A percentile compares a stretch with the other conserved stretches of the same genome.
These are phyloP conservation scores for Cytidiella melzeri DNA, from an alignment of 768 basidiomycete genomes.

Conservation along the genomic window DNA sequence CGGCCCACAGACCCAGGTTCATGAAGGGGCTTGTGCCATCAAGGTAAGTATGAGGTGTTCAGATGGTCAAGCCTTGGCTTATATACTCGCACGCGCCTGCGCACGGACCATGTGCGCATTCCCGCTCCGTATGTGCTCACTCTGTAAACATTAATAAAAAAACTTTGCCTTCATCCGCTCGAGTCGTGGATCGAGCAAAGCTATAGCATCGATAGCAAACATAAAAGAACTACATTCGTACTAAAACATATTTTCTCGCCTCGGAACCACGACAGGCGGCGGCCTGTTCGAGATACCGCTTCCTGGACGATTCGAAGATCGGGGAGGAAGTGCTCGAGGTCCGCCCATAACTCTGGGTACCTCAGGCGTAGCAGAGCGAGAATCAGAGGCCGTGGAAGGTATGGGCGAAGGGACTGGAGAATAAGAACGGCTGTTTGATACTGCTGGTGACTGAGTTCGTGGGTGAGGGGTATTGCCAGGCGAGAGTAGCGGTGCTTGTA, in stretches of 20 bases:
- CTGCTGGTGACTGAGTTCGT: slow-evolving; percentile 9
- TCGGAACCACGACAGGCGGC: slow-evolving; percentile 46
- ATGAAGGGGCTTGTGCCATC: slow-evolving; percentile 26
- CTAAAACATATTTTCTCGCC: slow-evolving; percentile 61
- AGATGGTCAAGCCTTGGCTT: background rate
- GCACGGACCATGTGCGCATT: slow-evolving; percentile 12
- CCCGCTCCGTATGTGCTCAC: too few relatives aligned
- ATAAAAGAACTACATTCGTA: background rate
- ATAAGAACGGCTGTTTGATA: slow-evolving; percentile 6
- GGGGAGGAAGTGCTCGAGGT: slow-evolving; percentile 51
- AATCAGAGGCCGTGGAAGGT: background rate
- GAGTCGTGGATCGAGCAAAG: background rate
- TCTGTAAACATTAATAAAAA: too few relatives aligned
- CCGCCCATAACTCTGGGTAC: slow-evolving; percentile 9
- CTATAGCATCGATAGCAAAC: too few relatives aligned
- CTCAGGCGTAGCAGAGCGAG: background rate
- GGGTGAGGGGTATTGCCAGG: slow-evolving; percentile 12
- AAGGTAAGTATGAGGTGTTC: slow-evolving; percentile 26
- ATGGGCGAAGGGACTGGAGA: slow-evolving; percentile 10
- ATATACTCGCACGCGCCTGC: slow-evolving; percentile 9
- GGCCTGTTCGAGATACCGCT: slow-evolving; percentile 44
- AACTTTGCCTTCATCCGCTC: too few relatives aligned
- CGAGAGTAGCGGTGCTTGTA: slow-evolving; percentile 9
- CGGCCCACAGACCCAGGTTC: slow-evolving; percentile 23
- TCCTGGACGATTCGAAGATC: slow-evolving; percentile 61